Conservation (phyloP, 345 rosid genomes). For the Eutrema japonicum region DNA sequence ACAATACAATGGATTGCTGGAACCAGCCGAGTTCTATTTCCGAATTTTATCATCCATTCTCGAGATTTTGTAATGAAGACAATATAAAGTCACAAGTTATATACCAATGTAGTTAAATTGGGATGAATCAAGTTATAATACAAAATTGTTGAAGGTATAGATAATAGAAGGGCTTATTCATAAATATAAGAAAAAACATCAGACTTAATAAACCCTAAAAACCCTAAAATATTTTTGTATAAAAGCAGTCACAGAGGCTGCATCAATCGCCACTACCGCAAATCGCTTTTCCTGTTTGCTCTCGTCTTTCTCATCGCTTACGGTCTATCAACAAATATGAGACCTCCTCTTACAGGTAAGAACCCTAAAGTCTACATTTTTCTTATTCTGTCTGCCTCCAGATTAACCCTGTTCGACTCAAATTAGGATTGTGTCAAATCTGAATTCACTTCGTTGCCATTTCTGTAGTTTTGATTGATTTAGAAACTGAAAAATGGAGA, state of each 20-base stretch:
- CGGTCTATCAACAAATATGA: conserved; percentile 13
- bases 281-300: neutral
- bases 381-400: neutral
- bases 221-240: neutral
- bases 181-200: neutral
- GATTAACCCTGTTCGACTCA: neutral
- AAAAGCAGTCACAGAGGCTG: neutral
- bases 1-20: too few relatives aligned
- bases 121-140: neutral
- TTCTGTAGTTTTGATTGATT: neutral
- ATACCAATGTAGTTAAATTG: neutral
- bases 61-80: too few relatives aligned
- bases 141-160: neutral
- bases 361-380: neutral
- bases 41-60: too few relatives aligned
- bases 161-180: neutral
- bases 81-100: too few relatives aligned
- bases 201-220: conserved; percentile 20
- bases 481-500: neutral
- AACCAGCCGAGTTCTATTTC: too few relatives aligned
- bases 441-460: neutral
- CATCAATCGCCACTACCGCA: conserved; percentile 5
- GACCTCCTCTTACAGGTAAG: conserved; percentile 33
- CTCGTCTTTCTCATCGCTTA: neutral
- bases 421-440: neutral